Base-by-base conservation (phyloP, 352 stramenopile genomes). In the Globisporangium nunn region DNA sequence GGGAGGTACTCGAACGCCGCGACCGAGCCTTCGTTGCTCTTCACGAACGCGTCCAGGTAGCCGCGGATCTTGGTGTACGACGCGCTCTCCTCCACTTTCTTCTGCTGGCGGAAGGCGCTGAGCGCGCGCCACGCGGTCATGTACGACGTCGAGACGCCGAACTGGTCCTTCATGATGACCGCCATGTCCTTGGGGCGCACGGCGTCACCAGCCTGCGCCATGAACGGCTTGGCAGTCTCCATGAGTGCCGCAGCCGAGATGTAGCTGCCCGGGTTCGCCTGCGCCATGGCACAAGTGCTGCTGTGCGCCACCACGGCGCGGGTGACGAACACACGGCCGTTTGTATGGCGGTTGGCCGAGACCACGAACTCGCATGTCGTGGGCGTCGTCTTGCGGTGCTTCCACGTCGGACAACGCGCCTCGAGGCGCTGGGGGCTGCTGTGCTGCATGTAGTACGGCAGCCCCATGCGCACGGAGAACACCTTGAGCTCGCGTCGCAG, bases 121-220 rank as follows among this genome's bases (percentile, higher is more conserved):
- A 91, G 62, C 11, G 81, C 81, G 41, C 81, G 70, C 81, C 81
- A 91, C 7, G 81, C 78, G 15, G 81, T 88, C 81, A 91, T 89
- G 51, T 91, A 91, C 14, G 75, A 87, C 50, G 78, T 73, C 44
- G 79, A 75, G 12, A 91, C 77, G 17, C 81, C 81, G 52, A 89
- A 91, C 46, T 89, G 82, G 52, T 89, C 77, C 65, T 87, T 91
- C 77, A 91, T 89, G 53, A 91, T 85, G 49, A 81, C 68, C 35
- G 77, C 82, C 63, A 91, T 86, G 58, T 91, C 78, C 30, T 86
- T 81, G 6, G 81, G 81, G 28, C 85, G 85, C 18, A 91, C 75
- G 4, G 69, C 61, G 43, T 82, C 72, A 33, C 64, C 66, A 28
- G 78, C 70, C 56, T 79, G 70, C 43, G 56, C 45, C 78, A 91